Evolutionary conservation across 2,329 filamentous ascomycete species (phyloP), one percentile per base, ranked within the genome.

Genomic region (Lachnum nothofagi): DNA sequence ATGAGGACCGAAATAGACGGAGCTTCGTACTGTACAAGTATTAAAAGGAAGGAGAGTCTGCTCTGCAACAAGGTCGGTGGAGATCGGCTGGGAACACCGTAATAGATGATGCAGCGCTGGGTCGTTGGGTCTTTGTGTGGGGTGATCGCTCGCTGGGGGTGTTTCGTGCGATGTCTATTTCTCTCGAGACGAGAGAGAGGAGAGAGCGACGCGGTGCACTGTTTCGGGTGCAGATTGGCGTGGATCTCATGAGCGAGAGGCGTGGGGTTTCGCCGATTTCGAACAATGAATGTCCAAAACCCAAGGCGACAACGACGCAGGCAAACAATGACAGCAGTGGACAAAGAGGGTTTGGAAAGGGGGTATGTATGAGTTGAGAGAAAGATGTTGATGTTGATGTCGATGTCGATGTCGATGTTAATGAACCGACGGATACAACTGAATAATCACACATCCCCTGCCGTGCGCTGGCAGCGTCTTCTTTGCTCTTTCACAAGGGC

Each of bases 131-230:
- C 25, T 38, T 27, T 27, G 48, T 27, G 48, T 46, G 49, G 43
- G 46, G 41, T 43, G 46, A 51, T 39, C 37, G 37, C 37, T 45
- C 25, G 12, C 6, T 27, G 25, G 49, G 25, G 41, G 41, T 17
- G 51, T 46, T 51, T 51, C 48, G 44, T 44, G 44, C 24, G 51
- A 22, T 37, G 34, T 35, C 42, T 37, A 46, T 34, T 17, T 14
- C 7, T 31, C 35, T 42, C 22, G 44, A 51, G 31, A 38, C 42
- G 25, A 27, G 25, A 27, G 17, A 42, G 48, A 25, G 33, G 37
- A 46, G 16, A 42, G 46, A 52, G 37, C 37, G 37, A 39, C 44
- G 52, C 44, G 43, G 46, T 42, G 51, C n/a, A n/a, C n/a, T n/a
- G n/a, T 53, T 53, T 53, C 51, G 42, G 38, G 38, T 16, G 19